A percentile compares a stretch with the other conserved stretches of the same genome.
phyloP scores from a whole-genome alignment of 371 early-diverging fungal species.

The Capillidium rhysosporum region DNA sequence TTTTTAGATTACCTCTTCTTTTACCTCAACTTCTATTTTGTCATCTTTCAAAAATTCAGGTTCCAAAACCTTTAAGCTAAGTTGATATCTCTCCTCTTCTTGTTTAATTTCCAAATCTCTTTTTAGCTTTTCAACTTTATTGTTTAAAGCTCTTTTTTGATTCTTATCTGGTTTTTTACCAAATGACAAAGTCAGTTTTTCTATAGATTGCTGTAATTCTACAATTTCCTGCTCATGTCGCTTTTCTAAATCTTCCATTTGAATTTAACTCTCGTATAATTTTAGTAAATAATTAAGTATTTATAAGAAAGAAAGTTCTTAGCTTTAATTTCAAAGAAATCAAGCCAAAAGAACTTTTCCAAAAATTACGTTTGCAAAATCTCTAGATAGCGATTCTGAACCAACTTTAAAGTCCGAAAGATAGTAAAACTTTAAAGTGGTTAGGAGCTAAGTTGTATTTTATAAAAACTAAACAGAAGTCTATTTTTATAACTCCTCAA shows the following conservation, averaged over 20 bases:
- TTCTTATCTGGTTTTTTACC: constrained; percentile 2
- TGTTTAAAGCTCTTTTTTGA: not conserved
- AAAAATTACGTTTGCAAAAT: constrained; percentile 5
- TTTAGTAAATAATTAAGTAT: not conserved
- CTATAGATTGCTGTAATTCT: not conserved
- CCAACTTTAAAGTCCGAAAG: no score
- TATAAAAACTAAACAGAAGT: no score
- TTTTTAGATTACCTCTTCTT: not conserved
- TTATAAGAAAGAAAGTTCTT: not conserved
- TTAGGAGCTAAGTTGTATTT: no score
- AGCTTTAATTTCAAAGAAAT: not conserved
- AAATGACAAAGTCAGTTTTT: not conserved
- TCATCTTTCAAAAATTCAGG: not conserved
- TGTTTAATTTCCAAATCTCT: constrained; percentile 5
- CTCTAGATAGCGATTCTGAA: constrained; percentile 5
- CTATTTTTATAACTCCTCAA: no score
- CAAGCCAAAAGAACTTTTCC: not conserved
- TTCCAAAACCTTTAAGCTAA: not conserved
- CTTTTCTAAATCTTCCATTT: not conserved
- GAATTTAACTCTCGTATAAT: not conserved
- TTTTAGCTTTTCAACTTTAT: not conserved
- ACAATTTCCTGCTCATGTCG: not conserved
- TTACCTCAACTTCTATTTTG: not conserved
- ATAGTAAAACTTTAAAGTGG: no score
- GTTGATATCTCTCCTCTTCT: constrained; percentile 1